Conservation (phyloP, 176 grass and related monocot genomes). For the Lolium rigidum region DNA sequence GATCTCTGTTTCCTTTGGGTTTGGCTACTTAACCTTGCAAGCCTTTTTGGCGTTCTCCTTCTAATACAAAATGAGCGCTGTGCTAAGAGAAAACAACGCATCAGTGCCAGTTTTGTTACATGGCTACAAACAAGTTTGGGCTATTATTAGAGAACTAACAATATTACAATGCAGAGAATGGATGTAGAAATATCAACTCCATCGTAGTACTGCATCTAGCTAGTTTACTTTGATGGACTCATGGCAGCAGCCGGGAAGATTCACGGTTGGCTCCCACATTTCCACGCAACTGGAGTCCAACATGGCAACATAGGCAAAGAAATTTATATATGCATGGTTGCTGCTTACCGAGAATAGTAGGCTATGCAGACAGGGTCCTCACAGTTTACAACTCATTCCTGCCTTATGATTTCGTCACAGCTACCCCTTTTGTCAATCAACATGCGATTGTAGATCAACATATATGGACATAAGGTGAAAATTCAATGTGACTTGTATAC, state of each 20-base stretch:
- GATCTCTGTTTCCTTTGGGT: too few relatives aligned
- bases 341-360: neutral
- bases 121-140: too few relatives aligned
- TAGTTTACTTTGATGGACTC: too few relatives aligned
- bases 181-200: too few relatives aligned
- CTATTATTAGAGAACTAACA: too few relatives aligned
- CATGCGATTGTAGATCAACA: neutral
- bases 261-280: neutral
- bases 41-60: too few relatives aligned
- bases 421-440: neutral
- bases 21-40: too few relatives aligned
- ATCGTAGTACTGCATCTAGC: too few relatives aligned
- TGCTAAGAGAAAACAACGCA: too few relatives aligned
- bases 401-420: neutral
- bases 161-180: too few relatives aligned
- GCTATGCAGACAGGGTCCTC: neutral
- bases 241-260: neutral
- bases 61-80: too few relatives aligned
- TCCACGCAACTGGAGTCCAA: neutral
- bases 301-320: neutral
- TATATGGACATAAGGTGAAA: neutral
- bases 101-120: too few relatives aligned
- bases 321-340: neutral
- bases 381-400: neutral
- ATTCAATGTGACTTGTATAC: constrained; percentile 12